These are phyloP conservation scores for Globisporangium paroecandrum DNA, from an alignment of 352 stramenopile genomes.

Conservation along the genomic window DNA sequence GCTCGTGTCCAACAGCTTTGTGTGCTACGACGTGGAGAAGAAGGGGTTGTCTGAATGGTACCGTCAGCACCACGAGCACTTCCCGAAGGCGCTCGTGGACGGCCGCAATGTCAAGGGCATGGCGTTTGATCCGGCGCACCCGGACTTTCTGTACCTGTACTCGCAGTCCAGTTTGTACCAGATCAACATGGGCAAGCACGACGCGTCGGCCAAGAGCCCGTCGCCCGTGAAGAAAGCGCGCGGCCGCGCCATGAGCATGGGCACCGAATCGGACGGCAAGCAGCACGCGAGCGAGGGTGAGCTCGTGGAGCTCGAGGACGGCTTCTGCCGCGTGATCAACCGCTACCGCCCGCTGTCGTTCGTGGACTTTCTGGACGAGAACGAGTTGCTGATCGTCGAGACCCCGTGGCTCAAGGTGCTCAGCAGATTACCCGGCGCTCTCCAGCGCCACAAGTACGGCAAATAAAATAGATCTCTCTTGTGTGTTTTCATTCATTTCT, in stretches of 20 bases:
- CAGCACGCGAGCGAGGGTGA: constrained; percentile 51
- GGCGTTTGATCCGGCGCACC: constrained; percentile 70
- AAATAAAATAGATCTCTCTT: constrained; percentile 58
- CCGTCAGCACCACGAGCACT: constrained; percentile 58
- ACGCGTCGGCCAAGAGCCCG: constrained; percentile 23
- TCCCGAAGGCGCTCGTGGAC: constrained; percentile 73
- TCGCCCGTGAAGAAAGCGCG: constrained; percentile 38
- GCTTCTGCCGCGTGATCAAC: constrained; percentile 75
- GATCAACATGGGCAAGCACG: constrained; percentile 67
- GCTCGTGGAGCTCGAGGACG: constrained; percentile 54
- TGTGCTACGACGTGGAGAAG: constrained; percentile 83
- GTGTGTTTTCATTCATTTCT: background rate
- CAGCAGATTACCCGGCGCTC: constrained; percentile 67
- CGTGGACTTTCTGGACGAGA: constrained; percentile 71
- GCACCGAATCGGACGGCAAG: constrained; percentile 57
- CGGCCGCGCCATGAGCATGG: constrained; percentile 49
- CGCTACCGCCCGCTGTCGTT: constrained; percentile 84
- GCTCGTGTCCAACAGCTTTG: constrained; percentile 80
- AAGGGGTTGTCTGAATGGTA: constrained; percentile 77
- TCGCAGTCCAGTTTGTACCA: constrained; percentile 79
- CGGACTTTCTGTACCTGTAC: constrained; percentile 77
- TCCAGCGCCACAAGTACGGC: constrained; percentile 86
- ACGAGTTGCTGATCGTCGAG: constrained; percentile 80
- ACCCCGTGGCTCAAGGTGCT: constrained; percentile 86
- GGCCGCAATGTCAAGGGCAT: constrained; percentile 78